Conservation (phyloP, 2,329 filamentous ascomycete species). For the Pseudogymnoascus sp. region DNA sequence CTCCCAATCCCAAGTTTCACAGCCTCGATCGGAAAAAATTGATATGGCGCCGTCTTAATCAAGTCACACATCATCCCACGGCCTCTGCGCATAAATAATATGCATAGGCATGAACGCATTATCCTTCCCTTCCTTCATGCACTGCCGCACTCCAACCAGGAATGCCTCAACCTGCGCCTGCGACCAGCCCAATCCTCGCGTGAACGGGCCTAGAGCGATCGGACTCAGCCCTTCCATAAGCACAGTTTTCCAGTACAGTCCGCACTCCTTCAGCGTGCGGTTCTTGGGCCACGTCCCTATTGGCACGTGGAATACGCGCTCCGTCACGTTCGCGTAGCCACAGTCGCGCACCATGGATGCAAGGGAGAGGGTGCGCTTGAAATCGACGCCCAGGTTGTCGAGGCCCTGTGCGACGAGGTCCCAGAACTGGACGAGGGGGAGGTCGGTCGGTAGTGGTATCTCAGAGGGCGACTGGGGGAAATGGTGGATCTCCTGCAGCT, state of each 20-base stretch:
- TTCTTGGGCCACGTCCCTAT: conserved; percentile 48
- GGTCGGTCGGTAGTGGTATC: conserved; percentile 31
- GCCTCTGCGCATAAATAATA: conserved; percentile 12
- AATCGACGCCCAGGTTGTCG: conserved; percentile 38
- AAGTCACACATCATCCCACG: conserved; percentile 7
- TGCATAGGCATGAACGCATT: conserved; percentile 12
- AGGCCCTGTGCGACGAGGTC: conserved; percentile 38
- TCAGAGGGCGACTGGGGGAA: conserved; percentile 37
- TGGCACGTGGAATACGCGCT: conserved; percentile 43
- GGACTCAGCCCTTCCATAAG: conserved; percentile 43
- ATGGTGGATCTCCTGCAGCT: conserved; percentile 47
- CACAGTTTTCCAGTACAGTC: conserved; percentile 44
- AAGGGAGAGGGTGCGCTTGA: conserved; percentile 37
- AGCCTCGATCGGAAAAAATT: neutral
- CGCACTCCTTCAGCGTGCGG: conserved; percentile 42
- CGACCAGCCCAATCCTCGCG: conserved; percentile 41
- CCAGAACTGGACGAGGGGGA: conserved; percentile 42
- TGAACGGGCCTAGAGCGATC: conserved; percentile 45
- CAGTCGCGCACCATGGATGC: conserved; percentile 40
- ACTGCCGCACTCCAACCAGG: conserved; percentile 40
- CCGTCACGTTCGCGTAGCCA: conserved; percentile 45
- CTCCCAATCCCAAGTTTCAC: neutral
- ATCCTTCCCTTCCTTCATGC: conserved; percentile 34
- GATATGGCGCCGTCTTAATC: neutral
- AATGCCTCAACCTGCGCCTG: conserved; percentile 42